Percentiles rank a stretch among this genome's conserved stretches.
Conservation (phyloP, 2,329 filamentous ascomycete species). For the Neopestalotiopsis rosae region DNA sequence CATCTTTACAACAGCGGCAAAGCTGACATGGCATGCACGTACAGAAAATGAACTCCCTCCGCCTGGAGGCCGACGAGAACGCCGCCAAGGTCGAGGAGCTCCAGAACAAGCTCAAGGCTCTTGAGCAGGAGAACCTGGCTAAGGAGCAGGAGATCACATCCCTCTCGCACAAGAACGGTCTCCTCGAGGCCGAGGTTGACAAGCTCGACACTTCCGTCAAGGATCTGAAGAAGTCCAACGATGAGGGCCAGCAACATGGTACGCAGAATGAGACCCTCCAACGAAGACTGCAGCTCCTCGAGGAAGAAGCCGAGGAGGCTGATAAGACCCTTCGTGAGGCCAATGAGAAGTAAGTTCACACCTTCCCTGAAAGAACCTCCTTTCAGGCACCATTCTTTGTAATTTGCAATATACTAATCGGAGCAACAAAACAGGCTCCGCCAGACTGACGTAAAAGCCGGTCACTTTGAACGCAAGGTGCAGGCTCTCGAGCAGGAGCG, state of each 20-base stretch:
- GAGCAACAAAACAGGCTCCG: constrained; percentile 71
- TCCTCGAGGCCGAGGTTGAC: constrained; percentile 90
- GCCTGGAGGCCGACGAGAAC: constrained; percentile 89
- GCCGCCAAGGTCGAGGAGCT: constrained; percentile 84
- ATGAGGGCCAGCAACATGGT: constrained; percentile 81
- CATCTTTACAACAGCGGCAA: not conserved
- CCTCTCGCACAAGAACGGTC: constrained; percentile 90
- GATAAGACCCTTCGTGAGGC: constrained; percentile 96
- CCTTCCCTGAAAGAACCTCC: constrained; percentile 17
- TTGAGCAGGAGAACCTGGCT: constrained; percentile 93
- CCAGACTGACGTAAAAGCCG: constrained; percentile 98
- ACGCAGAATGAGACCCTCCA: constrained; percentile 91
- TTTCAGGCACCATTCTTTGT: constrained; percentile 10
- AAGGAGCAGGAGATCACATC: constrained; percentile 99
- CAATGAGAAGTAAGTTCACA: constrained; percentile 88
- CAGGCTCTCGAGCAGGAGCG: constrained; percentile 91
- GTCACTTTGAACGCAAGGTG: constrained; percentile 99
- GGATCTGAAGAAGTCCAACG: constrained; percentile 85
- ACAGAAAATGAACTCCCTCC: constrained; percentile 94
- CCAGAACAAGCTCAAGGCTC: constrained; percentile 81
- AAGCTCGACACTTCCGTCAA: constrained; percentile 86
- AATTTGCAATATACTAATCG: constrained; percentile 19
- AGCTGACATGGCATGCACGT: constrained; percentile 18
- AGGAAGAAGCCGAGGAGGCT: constrained; percentile 96
- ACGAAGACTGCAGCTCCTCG: constrained; percentile 91